These are phyloP conservation scores for Cystofilobasidium capitatum DNA, from an alignment of 768 basidiomycete species.

Conservation along the genomic window DNA sequence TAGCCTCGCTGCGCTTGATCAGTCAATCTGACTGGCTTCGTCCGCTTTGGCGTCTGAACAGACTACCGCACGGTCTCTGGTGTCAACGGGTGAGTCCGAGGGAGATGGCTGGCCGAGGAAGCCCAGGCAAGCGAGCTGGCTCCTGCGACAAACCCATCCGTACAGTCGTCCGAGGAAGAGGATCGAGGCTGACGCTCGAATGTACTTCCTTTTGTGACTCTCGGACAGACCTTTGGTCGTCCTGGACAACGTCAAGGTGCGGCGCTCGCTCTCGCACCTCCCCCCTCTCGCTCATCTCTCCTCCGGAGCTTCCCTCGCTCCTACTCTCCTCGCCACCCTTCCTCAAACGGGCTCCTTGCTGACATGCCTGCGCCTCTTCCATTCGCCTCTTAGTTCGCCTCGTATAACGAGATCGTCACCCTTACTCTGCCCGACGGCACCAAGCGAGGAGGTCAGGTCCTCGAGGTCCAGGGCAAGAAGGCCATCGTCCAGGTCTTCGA, in stretches of 20 bases:
- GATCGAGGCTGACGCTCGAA: too few relatives aligned
- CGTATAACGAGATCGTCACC: slow-evolving; percentile 96
- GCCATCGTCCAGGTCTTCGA: slow-evolving; percentile 94
- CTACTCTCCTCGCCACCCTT: neutral
- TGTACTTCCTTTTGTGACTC: neutral
- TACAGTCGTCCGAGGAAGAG: too few relatives aligned
- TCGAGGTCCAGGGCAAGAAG: slow-evolving; percentile 97
- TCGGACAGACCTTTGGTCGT: slow-evolving; percentile 74
- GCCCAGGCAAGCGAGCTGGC: too few relatives aligned
- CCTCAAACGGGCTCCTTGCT: neutral
- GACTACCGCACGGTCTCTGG: slow-evolving; percentile 98
- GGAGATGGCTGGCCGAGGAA: neutral
- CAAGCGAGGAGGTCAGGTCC: slow-evolving; percentile 89
- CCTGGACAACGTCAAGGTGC: slow-evolving; percentile 93
- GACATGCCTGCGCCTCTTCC: neutral
- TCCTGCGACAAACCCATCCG: too few relatives aligned
- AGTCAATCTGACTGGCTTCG: neutral
- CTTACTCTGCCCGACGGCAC: slow-evolving; percentile 91
- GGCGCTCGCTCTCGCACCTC: slow-evolving; percentile 28
- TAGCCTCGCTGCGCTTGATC: neutral
- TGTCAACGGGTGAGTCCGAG: slow-evolving; percentile 72
- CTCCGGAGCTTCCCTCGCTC: slow-evolving; percentile 1
- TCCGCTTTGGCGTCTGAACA: slow-evolving; percentile 35
- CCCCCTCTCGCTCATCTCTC: neutral
- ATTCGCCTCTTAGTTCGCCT: slow-evolving; percentile 61